A percentile compares a stretch with the other conserved stretches of the same genome.
Conservation (phyloP, 495 filamentous ascomycete genomes). For the Cercophora samala region DNA sequence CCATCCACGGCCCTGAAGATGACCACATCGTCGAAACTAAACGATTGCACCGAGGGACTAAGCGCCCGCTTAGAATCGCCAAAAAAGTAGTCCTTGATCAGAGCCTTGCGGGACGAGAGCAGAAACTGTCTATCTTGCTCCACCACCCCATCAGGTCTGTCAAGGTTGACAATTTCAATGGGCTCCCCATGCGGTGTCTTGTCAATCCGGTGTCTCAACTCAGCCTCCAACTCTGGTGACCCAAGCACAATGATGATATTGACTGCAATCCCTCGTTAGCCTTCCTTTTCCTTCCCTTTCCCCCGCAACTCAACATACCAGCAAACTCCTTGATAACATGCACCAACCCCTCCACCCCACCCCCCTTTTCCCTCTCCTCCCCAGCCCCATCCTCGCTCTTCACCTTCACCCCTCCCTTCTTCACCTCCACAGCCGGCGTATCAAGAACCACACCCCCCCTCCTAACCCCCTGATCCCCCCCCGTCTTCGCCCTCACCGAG, state of each 20-base stretch:
- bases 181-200: constrained; percentile 57
- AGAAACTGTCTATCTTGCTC: constrained; percentile 74
- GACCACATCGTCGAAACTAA: constrained; percentile 66
- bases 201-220: constrained; percentile 67
- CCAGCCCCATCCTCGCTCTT: constrained; percentile 55
- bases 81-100: constrained; percentile 92
- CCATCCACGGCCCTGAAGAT: constrained; percentile 51
- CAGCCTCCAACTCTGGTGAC: constrained; percentile 74
- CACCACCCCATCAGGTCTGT: constrained; percentile 85
- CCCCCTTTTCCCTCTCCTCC: constrained; percentile 44
- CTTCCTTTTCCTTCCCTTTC: not conserved
- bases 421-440: constrained; percentile 59
- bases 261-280: constrained; percentile 39
- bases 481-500: constrained; percentile 70
- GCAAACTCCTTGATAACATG: constrained; percentile 88
- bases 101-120: constrained; percentile 63
- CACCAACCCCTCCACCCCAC: constrained; percentile 65
- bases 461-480: constrained; percentile 69
- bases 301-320: constrained; percentile 43
- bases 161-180: constrained; percentile 71
- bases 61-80: constrained; percentile 72
- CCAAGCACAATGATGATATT: constrained; percentile 81
- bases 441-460: constrained; percentile 81
- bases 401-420: constrained; percentile 53
- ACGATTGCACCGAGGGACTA: constrained; percentile 76